These are phyloP conservation scores for Rugonectria rugulosa DNA, from an alignment of 2,329 filamentous ascomycete genomes.

Conservation along the genomic window DNA sequence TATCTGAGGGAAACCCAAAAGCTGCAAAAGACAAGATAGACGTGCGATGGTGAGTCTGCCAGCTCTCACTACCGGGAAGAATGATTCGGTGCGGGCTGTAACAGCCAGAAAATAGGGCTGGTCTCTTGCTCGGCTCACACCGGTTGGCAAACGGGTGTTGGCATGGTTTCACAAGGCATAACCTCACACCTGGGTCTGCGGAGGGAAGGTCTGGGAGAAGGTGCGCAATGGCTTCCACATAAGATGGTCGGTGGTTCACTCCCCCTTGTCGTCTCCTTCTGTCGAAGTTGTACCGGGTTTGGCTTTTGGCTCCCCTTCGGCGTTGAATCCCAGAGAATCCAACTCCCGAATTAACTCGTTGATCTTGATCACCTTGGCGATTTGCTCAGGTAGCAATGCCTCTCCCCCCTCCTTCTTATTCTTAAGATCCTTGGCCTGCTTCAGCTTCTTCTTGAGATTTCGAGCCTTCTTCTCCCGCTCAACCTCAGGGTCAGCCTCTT, in stretches of 20 bases:
- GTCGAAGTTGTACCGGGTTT: conserved; percentile 20
- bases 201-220: neutral
- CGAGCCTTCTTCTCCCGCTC: conserved; percentile 93
- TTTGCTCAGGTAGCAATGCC: conserved; percentile 86
- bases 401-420: conserved; percentile 91
- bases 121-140: neutral
- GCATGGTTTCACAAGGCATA: neutral
- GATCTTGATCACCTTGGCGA: conserved; percentile 97
- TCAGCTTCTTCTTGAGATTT: conserved; percentile 91
- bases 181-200: neutral
- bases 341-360: conserved; percentile 91
- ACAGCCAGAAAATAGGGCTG: too few relatives aligned
- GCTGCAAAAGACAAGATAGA: too few relatives aligned
- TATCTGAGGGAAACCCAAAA: too few relatives aligned
- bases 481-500: conserved; percentile 69
- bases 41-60: too few relatives aligned
- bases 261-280: conserved; percentile 28
- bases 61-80: too few relatives aligned
- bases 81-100: too few relatives aligned
- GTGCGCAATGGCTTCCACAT: neutral
- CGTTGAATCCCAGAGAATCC: conserved; percentile 83
- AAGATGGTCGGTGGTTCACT: conserved; percentile 26
- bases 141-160: neutral
- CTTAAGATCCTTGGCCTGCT: conserved; percentile 89
- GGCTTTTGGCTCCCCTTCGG: conserved; percentile 70